phyloP scores from a whole-genome alignment of 139 green algal genomes.

The Chlorella sorokiniana region DNA sequence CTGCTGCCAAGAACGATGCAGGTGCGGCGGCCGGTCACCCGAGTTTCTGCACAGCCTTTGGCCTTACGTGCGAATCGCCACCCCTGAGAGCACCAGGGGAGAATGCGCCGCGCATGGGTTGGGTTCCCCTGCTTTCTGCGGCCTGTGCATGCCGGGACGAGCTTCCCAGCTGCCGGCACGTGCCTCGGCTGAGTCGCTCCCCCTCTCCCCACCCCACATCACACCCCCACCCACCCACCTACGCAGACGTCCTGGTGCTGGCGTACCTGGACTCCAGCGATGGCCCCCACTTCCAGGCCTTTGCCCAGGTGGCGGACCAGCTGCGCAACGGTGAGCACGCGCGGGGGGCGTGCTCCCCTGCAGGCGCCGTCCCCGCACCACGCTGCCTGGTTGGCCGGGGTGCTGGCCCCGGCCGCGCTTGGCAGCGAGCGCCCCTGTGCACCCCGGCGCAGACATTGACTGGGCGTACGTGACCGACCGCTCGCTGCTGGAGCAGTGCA shows the following conservation, averaged over 20 bases:
- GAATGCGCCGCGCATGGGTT: too few species aligned
- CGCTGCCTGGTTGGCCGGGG: too few species aligned
- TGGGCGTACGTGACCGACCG: conserved; percentile 33
- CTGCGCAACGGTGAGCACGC: conserved; percentile 33
- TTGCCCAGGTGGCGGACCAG: conserved; percentile 27
- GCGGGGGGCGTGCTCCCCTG: background rate
- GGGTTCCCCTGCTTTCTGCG: too few species aligned
- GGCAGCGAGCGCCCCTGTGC: too few species aligned
- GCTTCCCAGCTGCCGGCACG: too few species aligned
- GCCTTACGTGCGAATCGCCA: too few species aligned
- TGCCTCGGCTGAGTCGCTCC: background rate
- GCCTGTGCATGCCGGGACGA: too few species aligned
- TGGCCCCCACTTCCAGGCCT: conserved; percentile 41
- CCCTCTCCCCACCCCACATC: background rate
- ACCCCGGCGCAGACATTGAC: conserved; percentile 22
- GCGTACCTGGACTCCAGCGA: conserved; percentile 30
- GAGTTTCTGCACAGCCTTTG: too few species aligned
- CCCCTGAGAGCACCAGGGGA: too few species aligned
- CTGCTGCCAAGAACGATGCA: background rate
- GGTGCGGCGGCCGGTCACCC: background rate
- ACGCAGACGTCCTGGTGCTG: conserved; percentile 30
- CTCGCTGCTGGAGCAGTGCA: conserved; percentile 24
- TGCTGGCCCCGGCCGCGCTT: too few species aligned
- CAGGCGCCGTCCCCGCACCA: background rate
- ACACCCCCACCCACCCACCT: background rate